phyloP scores from a whole-genome alignment of 1,139 yeast genomes.

The Kodamaea ohmeri region DNA sequence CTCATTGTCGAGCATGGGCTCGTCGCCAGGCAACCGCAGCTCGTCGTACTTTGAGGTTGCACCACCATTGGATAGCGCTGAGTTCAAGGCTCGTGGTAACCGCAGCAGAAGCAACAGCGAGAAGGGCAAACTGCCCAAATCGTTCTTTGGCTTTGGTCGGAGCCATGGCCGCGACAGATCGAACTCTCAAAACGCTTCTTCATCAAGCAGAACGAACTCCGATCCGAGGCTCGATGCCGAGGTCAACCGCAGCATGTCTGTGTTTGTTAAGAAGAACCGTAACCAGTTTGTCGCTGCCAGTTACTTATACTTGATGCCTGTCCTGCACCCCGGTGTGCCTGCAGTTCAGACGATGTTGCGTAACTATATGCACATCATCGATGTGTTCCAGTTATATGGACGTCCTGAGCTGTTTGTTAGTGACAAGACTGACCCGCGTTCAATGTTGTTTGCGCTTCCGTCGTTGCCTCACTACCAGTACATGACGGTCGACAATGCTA shows the following conservation, averaged over 20 bases:
- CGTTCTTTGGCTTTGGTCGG: slow-evolving; percentile 1
- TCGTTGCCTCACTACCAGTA: slow-evolving; percentile 55
- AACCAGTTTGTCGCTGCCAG: slow-evolving; percentile 34
- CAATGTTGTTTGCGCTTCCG: slow-evolving; percentile 55
- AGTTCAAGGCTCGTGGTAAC: slow-evolving; percentile 1
- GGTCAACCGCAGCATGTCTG: slow-evolving; percentile 12
- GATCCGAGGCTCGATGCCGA: slow-evolving; percentile 6
- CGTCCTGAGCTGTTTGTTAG: slow-evolving; percentile 51
- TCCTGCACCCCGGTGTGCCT: slow-evolving; percentile 52
- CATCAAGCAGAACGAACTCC: slow-evolving; percentile 7
- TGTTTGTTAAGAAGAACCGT: slow-evolving; percentile 25
- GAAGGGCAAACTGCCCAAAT: not conserved
- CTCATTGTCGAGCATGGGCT: slow-evolving; percentile 4
- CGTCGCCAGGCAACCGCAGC: slow-evolving; percentile 7
- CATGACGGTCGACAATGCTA: slow-evolving; percentile 40
- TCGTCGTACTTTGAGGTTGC: slow-evolving; percentile 11
- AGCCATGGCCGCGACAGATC: slow-evolving; percentile 3
- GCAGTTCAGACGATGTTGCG: slow-evolving; percentile 59
- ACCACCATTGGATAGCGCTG: slow-evolving; percentile 7
- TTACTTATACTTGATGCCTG: slow-evolving; percentile 51
- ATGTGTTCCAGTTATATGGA: slow-evolving; percentile 54
- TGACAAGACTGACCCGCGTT: slow-evolving; percentile 42
- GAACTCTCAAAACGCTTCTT: slow-evolving; percentile 6
- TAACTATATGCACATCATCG: slow-evolving; percentile 50
- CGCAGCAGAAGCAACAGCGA: slow-evolving; percentile 5